Evolutionary conservation across 768 basidiomycete genomes (phyloP), one percentile per base, ranked within the genome.

Genomic region (Tricholoma hemisulphureum): DNA sequence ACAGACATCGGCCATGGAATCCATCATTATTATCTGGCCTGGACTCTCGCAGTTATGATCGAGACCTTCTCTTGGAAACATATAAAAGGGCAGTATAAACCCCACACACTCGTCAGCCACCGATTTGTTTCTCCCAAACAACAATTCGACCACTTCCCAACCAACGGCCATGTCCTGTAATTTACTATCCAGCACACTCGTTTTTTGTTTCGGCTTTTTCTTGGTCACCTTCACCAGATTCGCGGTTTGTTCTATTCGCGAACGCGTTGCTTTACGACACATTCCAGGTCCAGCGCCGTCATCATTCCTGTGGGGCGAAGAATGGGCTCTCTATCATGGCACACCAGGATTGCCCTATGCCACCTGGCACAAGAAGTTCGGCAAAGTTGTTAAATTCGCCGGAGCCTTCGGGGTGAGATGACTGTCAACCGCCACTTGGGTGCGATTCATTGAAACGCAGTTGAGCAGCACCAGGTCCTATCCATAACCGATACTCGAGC

Each of bases 261-360:
- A 66, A 58, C 63, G 73, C 1, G 55, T 69, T 29, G 53, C 68
- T 24, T 71, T 86, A 51, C 62, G 73, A 57, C 75, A 79, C 59
- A 68, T 86, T 31, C 83, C 83, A 14, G 84, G 86, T 1, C 86
- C 85, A 9, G 66, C 63, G 18, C 29, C 72, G 6, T 75, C 72
- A 24, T 85, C 83, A 26, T 69, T 77, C 56, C 58, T 87, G 2
- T 87, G 85, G 85, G 86, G 85, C 1, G 80, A 85, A 61, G 85
- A 86, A 63, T 82, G 82, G 78, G 60, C 72, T 14, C 78, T 86
- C 11, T 86, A 83, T 61, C 74, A 77, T 51, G 67, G 68, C n/a
- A 28, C 66, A n/a, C 86, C 86, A 34, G 86, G 86, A 13, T 68
- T 71, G 8, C 74, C 74, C 13, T 85, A 86, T 65, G 57, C 75